phyloP scores from a whole-genome alignment of 345 rosid species.

The Bretschneidera sinensis region DNA sequence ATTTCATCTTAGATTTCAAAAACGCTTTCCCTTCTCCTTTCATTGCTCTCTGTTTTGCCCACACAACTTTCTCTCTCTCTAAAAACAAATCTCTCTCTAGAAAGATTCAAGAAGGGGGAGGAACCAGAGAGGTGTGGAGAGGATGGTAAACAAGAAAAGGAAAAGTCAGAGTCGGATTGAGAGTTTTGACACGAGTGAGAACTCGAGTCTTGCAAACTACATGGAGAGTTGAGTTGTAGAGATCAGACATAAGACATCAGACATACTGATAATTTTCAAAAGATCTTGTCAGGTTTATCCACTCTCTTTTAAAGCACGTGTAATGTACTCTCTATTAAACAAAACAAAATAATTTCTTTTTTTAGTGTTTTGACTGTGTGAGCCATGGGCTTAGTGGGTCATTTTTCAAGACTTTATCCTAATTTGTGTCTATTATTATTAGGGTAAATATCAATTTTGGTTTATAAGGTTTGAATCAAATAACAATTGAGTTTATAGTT shows the following conservation, averaged over 20 bases:
- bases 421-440: too few species aligned
- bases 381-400: too few species aligned
- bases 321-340: background rate
- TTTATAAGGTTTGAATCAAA: too few species aligned
- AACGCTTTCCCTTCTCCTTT: slow-evolving; percentile 76
- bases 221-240: slow-evolving; percentile 4
- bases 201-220: background rate
- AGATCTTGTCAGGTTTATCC: background rate
- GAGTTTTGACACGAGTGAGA: slow-evolving; percentile 9
- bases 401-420: too few species aligned
- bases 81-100: background rate
- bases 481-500: too few species aligned
- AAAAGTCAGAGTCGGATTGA: slow-evolving; percentile 16
- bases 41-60: slow-evolving; percentile 32
- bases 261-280: slow-evolving; percentile 9
- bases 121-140: background rate
- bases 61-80: background rate
- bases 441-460: too few species aligned
- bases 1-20: slow-evolving; percentile 78
- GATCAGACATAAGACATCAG: too few species aligned
- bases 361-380: too few species aligned
- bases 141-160: background rate
- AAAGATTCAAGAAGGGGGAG: slow-evolving; percentile 9
- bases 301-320: slow-evolving; percentile 13
- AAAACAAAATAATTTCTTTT: too few species aligned